Evolutionary conservation across 495 filamentous ascomycete genomes (phyloP), one percentile per base, ranked within the genome.

Genomic region (Lineolata rhizophorae): DNA sequence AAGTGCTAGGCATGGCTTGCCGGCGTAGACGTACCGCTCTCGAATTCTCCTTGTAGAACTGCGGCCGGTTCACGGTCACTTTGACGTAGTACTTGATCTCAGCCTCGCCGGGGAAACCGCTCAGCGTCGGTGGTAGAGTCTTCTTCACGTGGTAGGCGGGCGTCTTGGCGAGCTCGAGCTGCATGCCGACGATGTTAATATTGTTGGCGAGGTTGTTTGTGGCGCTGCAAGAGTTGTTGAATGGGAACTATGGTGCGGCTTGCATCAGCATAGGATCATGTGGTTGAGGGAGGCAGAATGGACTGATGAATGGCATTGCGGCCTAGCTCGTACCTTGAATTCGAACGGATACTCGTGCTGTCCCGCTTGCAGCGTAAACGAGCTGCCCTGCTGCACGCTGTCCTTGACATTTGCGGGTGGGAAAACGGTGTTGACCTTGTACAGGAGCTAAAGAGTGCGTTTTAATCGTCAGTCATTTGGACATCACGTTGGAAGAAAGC

Each of bases 81-180:
- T 97, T 97, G 37, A 94, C 60, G 39, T 76, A 95, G 48, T 97
- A 97, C 41, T 69, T 67, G 34, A 97, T 85, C 49, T 85, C 82
- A 30, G 84, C 87, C 51, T 77, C 59, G 0, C 72, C 75, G 0
- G 76, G 72, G 38, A 90, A 78, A n/a, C n/a, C n/a, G 29, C 64
- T 76, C 37, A 94, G 59, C 4, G 79, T 80, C 2, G 87, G 87
- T 4, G 87, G 87, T 10, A 97, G 62, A 0, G 83, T 90, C 46
- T 70, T 75, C 44, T 74, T 85, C 42, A 85, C 65, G 56, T 97
- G 87, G 3, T 56, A 43, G 6, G 43, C 38, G 3, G 54, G 42
- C 3, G 43, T 58, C 39, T 56, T 60, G 15, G 68, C 64, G 33
- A 70, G 48, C 37, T 76, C 69, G 2, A 72, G 48, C 18, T 58